Base-by-base conservation (phyloP, 257 asterid species). In the Rubia yunnanensis region DNA sequence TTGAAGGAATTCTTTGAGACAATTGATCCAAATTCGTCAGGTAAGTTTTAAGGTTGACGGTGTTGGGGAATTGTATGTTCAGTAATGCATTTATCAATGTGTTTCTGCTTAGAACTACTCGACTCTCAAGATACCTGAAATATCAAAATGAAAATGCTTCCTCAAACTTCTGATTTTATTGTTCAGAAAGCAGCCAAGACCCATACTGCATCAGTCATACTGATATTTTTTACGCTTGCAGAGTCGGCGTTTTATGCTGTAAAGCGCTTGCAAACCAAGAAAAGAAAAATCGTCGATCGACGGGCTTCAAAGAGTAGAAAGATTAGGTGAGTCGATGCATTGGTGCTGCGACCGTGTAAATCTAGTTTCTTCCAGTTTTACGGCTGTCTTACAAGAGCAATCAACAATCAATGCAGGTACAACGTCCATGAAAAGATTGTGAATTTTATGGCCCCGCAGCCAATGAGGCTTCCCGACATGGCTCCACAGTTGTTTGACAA, bases 241-340 rank as follows among this genome's bases (percentile, higher is more conserved):
- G 97, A 90, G 81, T 69, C 74, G 67, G 97, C 95, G 23, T 86
- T 79, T 72, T 86, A 88, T 73, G 94, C 99, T 30, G 66, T 86
- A 48, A 94, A 85, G 74, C 77, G 96, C 75, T 46, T 82, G 73
- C 94, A 87, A 70, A 72, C 88, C 2, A 94, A 94, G 95, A 94
- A 94, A 77, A 78, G 97, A 70, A 94, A 94, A 79, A 69, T 86
- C 23, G 97, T 90, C 32, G 97, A 94, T 53, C 84, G 97, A 0
- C 96, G 95, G 38, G 96, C 99, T 59, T 94, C 99, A 30, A 89
- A 94, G 83, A 84, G 91, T 82, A 96, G 97, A 48, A 94, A 89
- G 88, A 94, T 94, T 62, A 73, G 96, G 97, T 82, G 61, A 77
- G 82, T 73, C 5, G 28, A 36, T 27, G 28, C 44, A n/a, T 18